Conservation (phyloP, 2,329 filamentous ascomycete genomes). For the Monosporascus sp. region DNA sequence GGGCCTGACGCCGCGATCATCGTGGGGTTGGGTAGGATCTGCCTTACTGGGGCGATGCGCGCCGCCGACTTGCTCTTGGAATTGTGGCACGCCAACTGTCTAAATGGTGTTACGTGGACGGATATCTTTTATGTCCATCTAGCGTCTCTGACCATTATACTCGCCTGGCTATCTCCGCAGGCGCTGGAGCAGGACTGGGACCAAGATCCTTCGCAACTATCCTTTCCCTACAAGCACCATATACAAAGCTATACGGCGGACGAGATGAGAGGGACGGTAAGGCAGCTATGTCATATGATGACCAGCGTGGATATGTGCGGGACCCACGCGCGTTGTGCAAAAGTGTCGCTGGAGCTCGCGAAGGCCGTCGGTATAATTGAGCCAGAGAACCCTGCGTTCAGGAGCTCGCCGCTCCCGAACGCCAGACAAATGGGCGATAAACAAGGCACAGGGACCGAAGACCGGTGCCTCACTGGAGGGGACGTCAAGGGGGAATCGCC, state of each 20-base stretch:
- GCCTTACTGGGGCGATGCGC: slow-evolving; percentile 17
- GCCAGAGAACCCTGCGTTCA: slow-evolving; percentile 2
- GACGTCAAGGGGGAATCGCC: background rate
- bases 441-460: background rate
- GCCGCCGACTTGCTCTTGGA: slow-evolving; percentile 10
- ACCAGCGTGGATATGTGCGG: slow-evolving; percentile 18
- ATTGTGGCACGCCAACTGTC: slow-evolving; percentile 11
- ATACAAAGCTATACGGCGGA: slow-evolving; percentile 9
- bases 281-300: slow-evolving; percentile 14
- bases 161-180: slow-evolving; percentile 14
- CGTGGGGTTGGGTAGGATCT: slow-evolving; percentile 11
- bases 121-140: slow-evolving; percentile 18
- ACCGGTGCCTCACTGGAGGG: background rate
- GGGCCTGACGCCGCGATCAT: slow-evolving; percentile 12
- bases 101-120: slow-evolving; percentile 18
- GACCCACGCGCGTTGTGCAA: slow-evolving; percentile 18
- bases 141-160: slow-evolving; percentile 14
- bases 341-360: slow-evolving; percentile 16
- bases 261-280: slow-evolving; percentile 12
- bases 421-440: background rate
- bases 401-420: slow-evolving; percentile 3
- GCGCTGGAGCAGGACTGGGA: slow-evolving; percentile 6
- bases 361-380: slow-evolving; percentile 14
- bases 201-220: background rate
- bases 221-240: slow-evolving; percentile 5